Percentiles rank a stretch among this genome's conserved stretches.
phyloP scores from a whole-genome alignment of 345 rosid genomes.

The Acer yangbiense region DNA sequence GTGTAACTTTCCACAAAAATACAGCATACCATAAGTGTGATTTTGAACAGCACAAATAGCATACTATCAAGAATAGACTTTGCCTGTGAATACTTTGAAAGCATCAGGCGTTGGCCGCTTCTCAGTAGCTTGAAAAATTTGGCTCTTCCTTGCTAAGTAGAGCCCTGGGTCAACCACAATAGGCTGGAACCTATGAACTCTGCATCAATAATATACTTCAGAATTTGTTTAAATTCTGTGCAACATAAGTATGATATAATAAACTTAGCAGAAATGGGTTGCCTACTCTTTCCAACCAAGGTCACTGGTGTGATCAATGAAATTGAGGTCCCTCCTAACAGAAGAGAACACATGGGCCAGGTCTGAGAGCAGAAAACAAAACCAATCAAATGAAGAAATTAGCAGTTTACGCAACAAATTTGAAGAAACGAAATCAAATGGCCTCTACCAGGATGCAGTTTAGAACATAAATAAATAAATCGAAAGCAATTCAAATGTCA shows the following conservation, averaged over 20 bases:
- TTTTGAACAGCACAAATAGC: not conserved
- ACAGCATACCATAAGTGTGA: slow-evolving; percentile 8
- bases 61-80: slow-evolving; percentile 22
- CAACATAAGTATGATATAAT: not conserved
- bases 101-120: slow-evolving; percentile 79
- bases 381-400: slow-evolving; percentile 13
- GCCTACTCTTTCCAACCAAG: slow-evolving; percentile 99
- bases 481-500: not conserved
- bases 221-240: slow-evolving; percentile 8
- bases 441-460: not conserved
- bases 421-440: not conserved
- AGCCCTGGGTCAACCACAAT: slow-evolving; percentile 89
- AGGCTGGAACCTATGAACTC: slow-evolving; percentile 82
- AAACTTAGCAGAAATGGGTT: slow-evolving; percentile 13
- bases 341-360: slow-evolving; percentile 81
- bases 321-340: slow-evolving; percentile 77
- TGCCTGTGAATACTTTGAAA: slow-evolving; percentile 92
- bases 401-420: not conserved
- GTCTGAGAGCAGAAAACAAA: slow-evolving; percentile 53
- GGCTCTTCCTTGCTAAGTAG: slow-evolving; percentile 84
- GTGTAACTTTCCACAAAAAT: slow-evolving; percentile 15
- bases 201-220: slow-evolving; percentile 34
- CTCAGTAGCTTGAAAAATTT: slow-evolving; percentile 84
- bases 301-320: slow-evolving; percentile 92
- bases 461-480: not conserved